A percentile compares a stretch with the other conserved stretches of the same genome.
phyloP scores from a whole-genome alignment of 1,139 yeast genomes.

The Zhuliangozyma blackwelliae region DNA sequence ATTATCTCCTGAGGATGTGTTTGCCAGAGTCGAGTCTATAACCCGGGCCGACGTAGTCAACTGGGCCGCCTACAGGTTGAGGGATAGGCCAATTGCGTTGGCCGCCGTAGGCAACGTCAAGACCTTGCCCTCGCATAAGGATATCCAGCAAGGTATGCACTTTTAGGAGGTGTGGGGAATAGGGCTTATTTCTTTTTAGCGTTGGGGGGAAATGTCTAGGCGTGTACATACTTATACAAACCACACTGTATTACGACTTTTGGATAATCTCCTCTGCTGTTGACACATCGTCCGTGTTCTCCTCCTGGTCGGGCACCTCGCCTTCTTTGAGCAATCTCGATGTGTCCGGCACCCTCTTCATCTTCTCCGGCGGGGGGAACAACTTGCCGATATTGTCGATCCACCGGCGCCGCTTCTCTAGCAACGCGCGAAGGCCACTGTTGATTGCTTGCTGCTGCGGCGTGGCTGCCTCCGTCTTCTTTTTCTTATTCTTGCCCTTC shows the following conservation, averaged over 20 bases:
- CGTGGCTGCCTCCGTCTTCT: constrained; percentile 47
- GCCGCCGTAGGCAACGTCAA: constrained; percentile 85
- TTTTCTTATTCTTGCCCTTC: constrained; percentile 77
- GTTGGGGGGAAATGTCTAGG: neutral
- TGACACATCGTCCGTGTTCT: constrained; percentile 12
- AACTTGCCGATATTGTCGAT: constrained; percentile 83
- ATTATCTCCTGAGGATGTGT: constrained; percentile 87
- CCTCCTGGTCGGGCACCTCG: constrained; percentile 41
- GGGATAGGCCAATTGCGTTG: constrained; percentile 76
- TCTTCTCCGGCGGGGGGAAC: constrained; percentile 63
- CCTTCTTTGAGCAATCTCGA: constrained; percentile 46
- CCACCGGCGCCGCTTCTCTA: constrained; percentile 90
- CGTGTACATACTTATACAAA: constrained; percentile 1
- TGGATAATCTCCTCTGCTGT: constrained; percentile 14
- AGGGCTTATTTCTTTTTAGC: no score
- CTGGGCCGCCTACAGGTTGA: constrained; percentile 85
- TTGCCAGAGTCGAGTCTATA: constrained; percentile 75
- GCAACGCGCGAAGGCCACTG: constrained; percentile 69
- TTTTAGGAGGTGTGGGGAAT: constrained; percentile 13
- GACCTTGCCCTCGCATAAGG: constrained; percentile 55
- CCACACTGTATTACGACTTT: constrained; percentile 3
- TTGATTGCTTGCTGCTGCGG: constrained; percentile 57
- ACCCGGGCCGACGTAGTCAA: constrained; percentile 73
- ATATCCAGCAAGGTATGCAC: constrained; percentile 41
- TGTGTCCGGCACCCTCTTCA: constrained; percentile 70